Conservation (phyloP, 768 basidiomycete genomes). For the Suillus alpinus region DNA sequence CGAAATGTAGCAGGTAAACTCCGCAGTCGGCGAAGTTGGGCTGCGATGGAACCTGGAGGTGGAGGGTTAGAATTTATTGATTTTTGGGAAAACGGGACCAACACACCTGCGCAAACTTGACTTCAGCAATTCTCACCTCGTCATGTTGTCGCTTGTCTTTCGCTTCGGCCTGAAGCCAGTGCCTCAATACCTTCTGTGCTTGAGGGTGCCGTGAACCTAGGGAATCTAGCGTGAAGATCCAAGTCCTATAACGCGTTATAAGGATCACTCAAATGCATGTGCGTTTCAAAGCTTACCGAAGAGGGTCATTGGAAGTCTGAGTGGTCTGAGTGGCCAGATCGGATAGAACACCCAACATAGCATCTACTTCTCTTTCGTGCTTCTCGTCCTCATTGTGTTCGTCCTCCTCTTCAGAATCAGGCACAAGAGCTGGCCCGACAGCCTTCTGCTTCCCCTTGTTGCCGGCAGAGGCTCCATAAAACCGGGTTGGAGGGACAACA, state of each 20-base stretch:
- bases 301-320: conserved; percentile 13
- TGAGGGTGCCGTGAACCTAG: conserved; percentile 70
- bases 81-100: background rate
- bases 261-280: background rate
- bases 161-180: conserved; percentile 78
- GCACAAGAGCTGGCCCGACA: background rate
- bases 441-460: conserved; percentile 6
- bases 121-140: conserved; percentile 36
- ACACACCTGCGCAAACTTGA: conserved; percentile 53
- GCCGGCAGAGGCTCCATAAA: conserved; percentile 17
- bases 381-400: conserved; percentile 27
- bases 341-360: conserved; percentile 20
- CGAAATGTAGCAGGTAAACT: conserved; percentile 86
- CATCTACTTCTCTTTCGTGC: conserved; percentile 31
- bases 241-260: conserved; percentile 46
- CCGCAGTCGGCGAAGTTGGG: conserved; percentile 93
- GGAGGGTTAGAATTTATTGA: background rate
- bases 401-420: conserved; percentile 17
- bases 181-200: conserved; percentile 55
- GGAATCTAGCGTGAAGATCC: conserved; percentile 89
- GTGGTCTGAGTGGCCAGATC: conserved; percentile 14
- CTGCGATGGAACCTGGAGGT: conserved; percentile 75
- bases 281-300: conserved; percentile 17
- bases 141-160: conserved; percentile 57
- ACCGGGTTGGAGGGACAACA: conserved; percentile 17